Evolutionary conservation across 306 rosid genomes (phyloP).

Genomic region (Quercus rubra): DNA sequence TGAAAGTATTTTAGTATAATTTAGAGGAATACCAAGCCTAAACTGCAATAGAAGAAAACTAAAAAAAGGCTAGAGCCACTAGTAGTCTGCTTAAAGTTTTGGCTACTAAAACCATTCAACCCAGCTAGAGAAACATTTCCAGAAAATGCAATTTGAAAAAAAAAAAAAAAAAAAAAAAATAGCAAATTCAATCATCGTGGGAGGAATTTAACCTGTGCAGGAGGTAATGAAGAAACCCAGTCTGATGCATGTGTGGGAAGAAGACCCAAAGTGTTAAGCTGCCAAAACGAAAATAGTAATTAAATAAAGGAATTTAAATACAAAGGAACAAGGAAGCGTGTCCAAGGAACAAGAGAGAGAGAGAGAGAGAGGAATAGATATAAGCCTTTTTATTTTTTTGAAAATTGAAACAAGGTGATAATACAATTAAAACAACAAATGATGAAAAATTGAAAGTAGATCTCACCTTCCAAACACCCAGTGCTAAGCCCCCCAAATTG

Average conservation of each 20-base stretch:
- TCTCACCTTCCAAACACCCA: slow-evolving; percentile 43
- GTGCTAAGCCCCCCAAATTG: slow-evolving; percentile 84
- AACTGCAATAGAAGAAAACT: neutral
- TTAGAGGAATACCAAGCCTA: neutral
- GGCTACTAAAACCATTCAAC: neutral
- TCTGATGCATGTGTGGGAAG: slow-evolving; percentile 97
- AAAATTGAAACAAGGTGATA: too few relatives aligned
- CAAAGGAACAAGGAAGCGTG: neutral
- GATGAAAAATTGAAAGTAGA: neutral
- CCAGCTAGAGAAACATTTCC: slow-evolving; percentile 2
- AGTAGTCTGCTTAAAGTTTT: neutral
- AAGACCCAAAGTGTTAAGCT: slow-evolving; percentile 95
- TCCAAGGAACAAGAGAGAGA: too few relatives aligned
- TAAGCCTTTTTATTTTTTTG: too few relatives aligned
- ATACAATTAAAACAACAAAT: neutral
- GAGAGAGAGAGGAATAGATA: too few relatives aligned
- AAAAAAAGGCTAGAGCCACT: neutral
- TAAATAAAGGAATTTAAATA: neutral
- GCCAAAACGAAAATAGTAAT: slow-evolving; percentile 19
- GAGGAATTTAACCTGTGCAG: slow-evolving; percentile 71
- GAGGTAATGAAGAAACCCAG: slow-evolving; percentile 93
- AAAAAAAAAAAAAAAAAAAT: neutral
- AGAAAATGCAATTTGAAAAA: neutral
- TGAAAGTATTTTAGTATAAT: too few relatives aligned
- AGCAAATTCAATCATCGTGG: neutral